Evolutionary conservation across 108 stramenopile genomes (phyloP).

Genomic region (Fragilariopsis cylindrus): DNA sequence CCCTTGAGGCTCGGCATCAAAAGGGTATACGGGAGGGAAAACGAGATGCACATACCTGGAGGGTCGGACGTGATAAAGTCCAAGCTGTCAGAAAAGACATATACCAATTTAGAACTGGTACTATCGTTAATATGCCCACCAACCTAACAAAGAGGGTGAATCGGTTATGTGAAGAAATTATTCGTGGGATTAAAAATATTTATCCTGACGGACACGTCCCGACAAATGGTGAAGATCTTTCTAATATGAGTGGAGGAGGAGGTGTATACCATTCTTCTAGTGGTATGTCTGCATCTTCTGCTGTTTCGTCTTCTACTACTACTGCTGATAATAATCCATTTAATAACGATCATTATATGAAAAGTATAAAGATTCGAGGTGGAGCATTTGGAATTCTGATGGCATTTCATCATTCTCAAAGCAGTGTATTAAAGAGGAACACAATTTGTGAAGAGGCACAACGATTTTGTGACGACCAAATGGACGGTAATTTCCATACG

Average conservation of each 20-base stretch:
- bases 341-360: conserved; percentile 20
- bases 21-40: conserved; percentile 21
- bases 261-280: not conserved
- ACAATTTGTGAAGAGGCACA: conserved; percentile 23
- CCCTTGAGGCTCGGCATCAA: conserved; percentile 26
- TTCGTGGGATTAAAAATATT: conserved; percentile 14
- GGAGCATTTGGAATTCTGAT: conserved; percentile 40
- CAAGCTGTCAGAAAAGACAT: conserved; percentile 33
- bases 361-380: conserved; percentile 19
- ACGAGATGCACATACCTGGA: conserved; percentile 16
- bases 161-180: conserved; percentile 18
- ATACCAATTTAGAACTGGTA: conserved; percentile 12
- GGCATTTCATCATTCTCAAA: conserved; percentile 29
- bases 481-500: conserved; percentile 32
- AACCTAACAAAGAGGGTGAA: conserved; percentile 15
- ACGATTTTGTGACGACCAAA: conserved; percentile 28
- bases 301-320: not conserved
- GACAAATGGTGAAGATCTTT: not conserved
- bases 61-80: conserved; percentile 7
- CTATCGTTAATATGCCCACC: conserved; percentile 23
- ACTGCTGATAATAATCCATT: not conserved
- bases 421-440: conserved; percentile 7
- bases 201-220: conserved; percentile 21
- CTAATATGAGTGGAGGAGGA: not conserved
- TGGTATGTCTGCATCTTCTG: not conserved